Base-by-base conservation (phyloP, 257 asterid genomes). In the Apocynum venetum region DNA sequence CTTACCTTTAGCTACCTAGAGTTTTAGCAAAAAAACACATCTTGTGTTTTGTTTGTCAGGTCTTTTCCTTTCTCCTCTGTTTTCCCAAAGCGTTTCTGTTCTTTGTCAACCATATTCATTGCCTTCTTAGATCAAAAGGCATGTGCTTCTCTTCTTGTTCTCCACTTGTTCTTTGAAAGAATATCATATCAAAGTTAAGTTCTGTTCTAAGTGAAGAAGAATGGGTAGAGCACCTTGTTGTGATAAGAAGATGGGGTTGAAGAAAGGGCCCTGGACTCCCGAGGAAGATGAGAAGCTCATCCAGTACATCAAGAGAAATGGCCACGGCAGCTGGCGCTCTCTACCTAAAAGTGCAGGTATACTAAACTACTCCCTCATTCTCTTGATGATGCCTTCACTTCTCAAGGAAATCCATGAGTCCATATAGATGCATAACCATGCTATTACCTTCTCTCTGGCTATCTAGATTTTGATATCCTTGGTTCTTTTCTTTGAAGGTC, bases 191-290 rank as follows among this genome's bases (percentile, higher is more conserved):
- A 20, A 13, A 35, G 31, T 25, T 0, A 25, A 25, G 31, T 25
- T 25, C 4, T 46, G 49, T 46, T 46, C 49, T 8, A 46, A 46
- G 49, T 53, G 36, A 8, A 38, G 25, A 6, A 74, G 70, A 72
- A 95, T 95, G 99, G 99, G 98, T 73, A 92, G 98, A 86, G 85
- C 93, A 36, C 97, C 98, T 6, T 93, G 97, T 60, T 93, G 98
- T 89, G 98, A 91, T 15, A 91, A 88, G 91, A 90, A 88, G 64
- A 48, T 75, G 76, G 97, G 95, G 77, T 66, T 95, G 91, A 95
- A 91, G 78, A 95, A 86, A 85, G 98, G 99, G 78, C 96, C 98
- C 6, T 95, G 99, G 99, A 89, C 97, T 11, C 80, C 97, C 25
- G 98, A 93, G 40, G 98, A 93, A 91, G 98, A 93, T 63, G 95